Base-by-base conservation (phyloP, 2,329 filamentous ascomycete species). In the Lasiodiplodia citricola region DNA sequence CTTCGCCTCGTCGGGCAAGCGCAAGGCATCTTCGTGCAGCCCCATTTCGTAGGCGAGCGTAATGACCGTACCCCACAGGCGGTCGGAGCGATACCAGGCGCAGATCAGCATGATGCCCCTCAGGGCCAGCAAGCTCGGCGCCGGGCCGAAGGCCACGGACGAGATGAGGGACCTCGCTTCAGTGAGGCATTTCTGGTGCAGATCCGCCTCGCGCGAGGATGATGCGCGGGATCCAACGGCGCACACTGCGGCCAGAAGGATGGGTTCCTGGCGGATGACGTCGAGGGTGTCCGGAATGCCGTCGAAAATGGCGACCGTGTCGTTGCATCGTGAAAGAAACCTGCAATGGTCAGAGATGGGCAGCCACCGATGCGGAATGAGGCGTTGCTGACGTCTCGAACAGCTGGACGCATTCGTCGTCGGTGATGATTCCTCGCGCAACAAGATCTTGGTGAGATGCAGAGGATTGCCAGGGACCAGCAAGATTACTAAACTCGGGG, bases 21-120 rank as follows among this genome's bases (percentile, higher is more conserved):
- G 58, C n/a, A 50, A 23, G 2, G 58, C 58, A 4, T 62, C 58
- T 4, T 35, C 3, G 16, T 62, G 41, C 58, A 50, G 23, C 5
- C 41, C 58, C 58, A 62, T 62, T 50, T 51, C 58, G 25, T 62
- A 62, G n/a, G 58, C 58, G 5, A 51, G 41, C 4, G 58, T 31
- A 14, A 62, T 11, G 14, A n/a, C 58, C 38, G 35, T 62, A 10
- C 58, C 58, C 58, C 58, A 62, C 23, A 62, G 58, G 10, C 58
- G 58, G 7, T 62, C 41, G 25, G 18, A 51, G 2, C 25, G 58
- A 44, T 62, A 44, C 58, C 58, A 62, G 2, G 58, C 58, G 31
- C 41, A 31, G 6, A 50, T 37, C 10, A 62, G 18, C 16, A 62
- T 50, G 23, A 62, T 28, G 10, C 41, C 58, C 25, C 41, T n/a